Evolutionary conservation across 2,329 filamentous ascomycete genomes (phyloP), one percentile per base, ranked within the genome.

Genomic region (Fusarium graminum): DNA sequence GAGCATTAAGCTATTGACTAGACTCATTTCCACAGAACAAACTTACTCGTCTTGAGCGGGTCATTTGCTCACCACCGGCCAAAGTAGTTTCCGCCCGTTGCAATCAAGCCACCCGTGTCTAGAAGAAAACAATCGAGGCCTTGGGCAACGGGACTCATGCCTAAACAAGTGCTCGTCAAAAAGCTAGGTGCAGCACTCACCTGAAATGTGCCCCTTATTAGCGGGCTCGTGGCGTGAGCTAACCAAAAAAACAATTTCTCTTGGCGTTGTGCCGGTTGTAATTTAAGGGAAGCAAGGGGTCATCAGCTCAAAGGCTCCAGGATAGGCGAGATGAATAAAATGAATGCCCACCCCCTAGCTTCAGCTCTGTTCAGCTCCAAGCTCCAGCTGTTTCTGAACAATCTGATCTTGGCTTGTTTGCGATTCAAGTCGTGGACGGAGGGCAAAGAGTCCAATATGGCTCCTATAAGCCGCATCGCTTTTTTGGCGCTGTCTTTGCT

Each of bases 321-420:
- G 26, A 34, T 57, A 65, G 25, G 65, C 65, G 67, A 68, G 53
- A 72, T 72, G 70, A 71, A 71, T 72, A 72, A 72, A 72, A 72
- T 43, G 52, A 59, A 49, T 28, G 38, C 42, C 22, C 42, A 45
- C 29, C 44, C 40, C 42, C 38, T 53, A 53, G 43, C 51, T 53
- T 47, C 25, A 36, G 34, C 34, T 36, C 4, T 10, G 34, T 47
- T 53, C 52, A 54, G 41, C 55, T 56, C 28, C 10, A 19, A 28
- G 26, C 29, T 22, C 39, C 38, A 26, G 32, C 32, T 45, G n/a
- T 53, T 51, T 26, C 40, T 30, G 59, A 59, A 36, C n/a, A 36
- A 36, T n/a, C 44, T 26, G 39, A 59, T 50, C 47, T 63, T 46
- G 41, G 43, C 47, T 50, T 42, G 41, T n/a, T 52, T 52, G 49